Evolutionary conservation across 169 alveolate species (phyloP), one percentile per base, ranked within the genome.

Genomic region (Babesia bigemina): DNA sequence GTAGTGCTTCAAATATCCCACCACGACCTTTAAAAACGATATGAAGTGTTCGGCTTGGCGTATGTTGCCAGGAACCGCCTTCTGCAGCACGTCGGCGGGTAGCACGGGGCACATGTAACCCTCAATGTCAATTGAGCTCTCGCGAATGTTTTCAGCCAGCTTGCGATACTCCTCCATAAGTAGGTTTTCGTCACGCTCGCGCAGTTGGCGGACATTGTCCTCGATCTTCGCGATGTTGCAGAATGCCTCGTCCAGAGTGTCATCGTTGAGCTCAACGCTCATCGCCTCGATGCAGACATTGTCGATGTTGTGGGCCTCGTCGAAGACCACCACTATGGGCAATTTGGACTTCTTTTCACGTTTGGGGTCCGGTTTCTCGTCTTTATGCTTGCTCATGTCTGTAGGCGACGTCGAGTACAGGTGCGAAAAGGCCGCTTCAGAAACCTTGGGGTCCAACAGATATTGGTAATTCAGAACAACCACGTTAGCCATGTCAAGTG

Each of bases 261-360:
- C 93, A 39, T 92, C 84, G 76, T 94, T 96, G 44, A 97, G 83
- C 69, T 96, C 93, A 7, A 97, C 96, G 83, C 97, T 93, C 73
- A 96, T 92, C 11, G 99, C 98, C 85, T 97, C 99, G 47, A 96
- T 95, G 83, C 99, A 97, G 45, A 97, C 98, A 75, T 97, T 96
- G 86, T 97, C 99, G 67, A 97, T 97, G 90, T 97, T 97, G 86
- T 97, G 99, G n/a, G 99, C 99, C 91, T 97, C 98, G 75, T 95
- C 99, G 81, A 97, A 96, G 3, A 97, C 98, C 8, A 97, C 96
- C 22, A 96, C 91, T 28, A 94, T 88, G 39, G 97, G 97, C 66
- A 95, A 93, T 70, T 88, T 87, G 22, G 56, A 63, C 88, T 49
- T 84, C 42, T 36, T 45, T n/a, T 75, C 85, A 45, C 66, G 91